Percentiles rank a stretch among this genome's conserved stretches.
These are phyloP conservation scores for Corchorus capsularis DNA, from an alignment of 345 rosid genomes.

Conservation along the genomic window DNA sequence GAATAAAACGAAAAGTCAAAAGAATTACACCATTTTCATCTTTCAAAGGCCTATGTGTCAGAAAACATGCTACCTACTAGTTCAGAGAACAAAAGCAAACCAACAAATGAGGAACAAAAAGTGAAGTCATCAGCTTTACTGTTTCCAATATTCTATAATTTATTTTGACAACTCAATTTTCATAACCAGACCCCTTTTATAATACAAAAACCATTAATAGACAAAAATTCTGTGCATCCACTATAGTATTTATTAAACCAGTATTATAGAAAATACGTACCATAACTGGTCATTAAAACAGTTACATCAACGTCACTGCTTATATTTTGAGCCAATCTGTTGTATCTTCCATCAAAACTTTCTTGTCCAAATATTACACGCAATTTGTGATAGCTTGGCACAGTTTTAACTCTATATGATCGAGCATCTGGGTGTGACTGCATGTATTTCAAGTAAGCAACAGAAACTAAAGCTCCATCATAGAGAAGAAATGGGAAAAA, in stretches of 20 bases:
- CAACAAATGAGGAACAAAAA: neutral
- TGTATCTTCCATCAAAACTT: conserved; percentile 61
- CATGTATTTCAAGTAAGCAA: conserved; percentile 31
- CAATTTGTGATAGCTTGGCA: conserved; percentile 72
- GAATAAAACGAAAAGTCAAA: neutral
- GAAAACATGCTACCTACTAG: neutral
- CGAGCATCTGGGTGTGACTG: conserved; percentile 91
- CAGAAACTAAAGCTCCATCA: conserved; percentile 15
- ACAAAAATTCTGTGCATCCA: neutral
- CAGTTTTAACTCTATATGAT: conserved; percentile 77
- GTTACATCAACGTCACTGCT: conserved; percentile 40
- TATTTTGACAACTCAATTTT: too few species aligned
- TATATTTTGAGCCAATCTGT: conserved; percentile 55
- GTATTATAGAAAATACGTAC: conserved; percentile 38
- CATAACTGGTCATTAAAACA: conserved; percentile 35
- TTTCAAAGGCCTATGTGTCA: neutral
- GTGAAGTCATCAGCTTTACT: too few species aligned
- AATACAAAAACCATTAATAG: too few species aligned
- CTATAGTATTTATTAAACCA: neutral
- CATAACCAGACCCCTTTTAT: too few species aligned
- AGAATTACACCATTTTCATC: neutral
- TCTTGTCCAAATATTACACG: conserved; percentile 75
- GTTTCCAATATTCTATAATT: too few species aligned
- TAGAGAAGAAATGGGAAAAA: conserved; percentile 7
- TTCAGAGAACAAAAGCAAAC: neutral